A percentile compares a stretch with the other conserved stretches of the same genome.
Conservation (phyloP, 2,329 filamentous ascomycete genomes). For the Plenodomus lindquistii region DNA sequence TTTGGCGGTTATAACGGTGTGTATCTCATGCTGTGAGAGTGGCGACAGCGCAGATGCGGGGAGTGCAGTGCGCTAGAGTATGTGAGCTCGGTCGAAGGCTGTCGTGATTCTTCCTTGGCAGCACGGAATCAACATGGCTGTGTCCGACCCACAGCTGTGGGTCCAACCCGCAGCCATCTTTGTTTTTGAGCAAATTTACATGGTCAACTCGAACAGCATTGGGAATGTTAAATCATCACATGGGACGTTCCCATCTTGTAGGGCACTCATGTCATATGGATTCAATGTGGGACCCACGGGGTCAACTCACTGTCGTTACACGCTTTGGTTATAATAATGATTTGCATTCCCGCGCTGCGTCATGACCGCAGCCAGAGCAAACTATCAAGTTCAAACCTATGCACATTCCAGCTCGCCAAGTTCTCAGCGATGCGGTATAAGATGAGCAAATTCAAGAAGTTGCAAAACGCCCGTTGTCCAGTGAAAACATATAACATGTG, state of each 20-base stretch:
- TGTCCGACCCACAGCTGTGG: not conserved
- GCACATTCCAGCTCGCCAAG: constrained; percentile 3
- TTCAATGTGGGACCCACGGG: no score
- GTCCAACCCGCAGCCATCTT: not conserved
- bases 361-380: constrained; percentile 10
- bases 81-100: not conserved
- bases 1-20: constrained; percentile 22
- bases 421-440: constrained; percentile 5
- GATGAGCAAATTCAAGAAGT: constrained; percentile 2
- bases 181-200: no score
- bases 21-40: constrained; percentile 18
- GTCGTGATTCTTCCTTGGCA: not conserved
- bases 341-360: constrained; percentile 18
- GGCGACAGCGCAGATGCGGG: constrained; percentile 11
- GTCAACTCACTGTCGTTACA: no score
- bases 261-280: no score
- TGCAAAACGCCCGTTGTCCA: constrained; percentile 15
- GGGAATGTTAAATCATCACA: no score
- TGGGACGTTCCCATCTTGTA: no score
- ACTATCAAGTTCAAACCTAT: constrained; percentile 3
- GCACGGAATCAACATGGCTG: not conserved
- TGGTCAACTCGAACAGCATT: no score
- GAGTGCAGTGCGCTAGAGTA: constrained; percentile 1
- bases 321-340: not conserved
- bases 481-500: constrained; percentile 5